These are phyloP conservation scores for Aphanocladium album DNA, from an alignment of 2,329 filamentous ascomycete genomes.

Conservation along the genomic window DNA sequence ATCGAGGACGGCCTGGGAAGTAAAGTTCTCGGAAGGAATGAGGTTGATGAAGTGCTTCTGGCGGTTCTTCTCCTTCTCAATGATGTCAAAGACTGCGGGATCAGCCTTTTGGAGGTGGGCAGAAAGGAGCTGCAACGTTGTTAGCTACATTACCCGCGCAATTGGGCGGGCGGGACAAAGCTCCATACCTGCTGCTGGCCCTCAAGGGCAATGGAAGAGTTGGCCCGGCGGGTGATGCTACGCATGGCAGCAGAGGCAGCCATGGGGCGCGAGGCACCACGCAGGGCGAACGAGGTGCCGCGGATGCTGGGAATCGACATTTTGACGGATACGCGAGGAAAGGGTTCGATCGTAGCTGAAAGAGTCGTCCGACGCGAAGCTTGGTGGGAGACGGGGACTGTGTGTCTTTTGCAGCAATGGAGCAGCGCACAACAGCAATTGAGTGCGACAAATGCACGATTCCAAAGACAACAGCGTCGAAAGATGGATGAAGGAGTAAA, in stretches of 20 bases:
- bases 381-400: neutral
- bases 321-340: neutral
- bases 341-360: neutral
- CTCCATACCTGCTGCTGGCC: constrained; percentile 54
- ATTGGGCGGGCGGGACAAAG: constrained; percentile 10
- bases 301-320: constrained; percentile 47
- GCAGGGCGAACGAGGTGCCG: constrained; percentile 44
- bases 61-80: constrained; percentile 92
- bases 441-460: neutral
- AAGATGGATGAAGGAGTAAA: neutral
- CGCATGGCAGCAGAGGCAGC: constrained; percentile 18
- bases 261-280: constrained; percentile 33
- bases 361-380: neutral
- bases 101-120: constrained; percentile 78
- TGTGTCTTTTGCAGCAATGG: neutral
- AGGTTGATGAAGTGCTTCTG: constrained; percentile 99
- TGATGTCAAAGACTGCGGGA: constrained; percentile 79
- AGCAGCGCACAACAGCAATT: neutral
- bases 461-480: neutral
- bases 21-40: constrained; percentile 94
- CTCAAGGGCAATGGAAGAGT: constrained; percentile 47
- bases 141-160: neutral
- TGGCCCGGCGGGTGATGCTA: constrained; percentile 29
- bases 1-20: constrained; percentile 86
- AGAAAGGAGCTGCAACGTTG: constrained; percentile 61